Evolutionary conservation across 1,284 basidiomycete species (phyloP), one percentile per base, ranked within the genome.

Genomic region (Kwoniella shivajii): DNA sequence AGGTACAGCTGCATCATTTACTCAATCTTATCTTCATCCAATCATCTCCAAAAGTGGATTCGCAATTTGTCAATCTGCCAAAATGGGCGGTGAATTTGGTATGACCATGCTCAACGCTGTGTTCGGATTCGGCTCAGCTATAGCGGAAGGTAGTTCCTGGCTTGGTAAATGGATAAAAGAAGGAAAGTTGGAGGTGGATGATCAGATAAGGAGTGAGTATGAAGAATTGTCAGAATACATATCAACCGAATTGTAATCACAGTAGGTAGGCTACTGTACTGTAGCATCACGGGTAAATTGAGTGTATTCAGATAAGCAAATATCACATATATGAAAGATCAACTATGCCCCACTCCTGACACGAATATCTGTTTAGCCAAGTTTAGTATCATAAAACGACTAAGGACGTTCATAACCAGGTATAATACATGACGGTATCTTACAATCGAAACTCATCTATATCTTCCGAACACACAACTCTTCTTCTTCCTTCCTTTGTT

Each of bases 401-500:
- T n/a, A n/a, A n/a, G n/a, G n/a, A n/a, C n/a, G n/a, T n/a, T n/a
- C n/a, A n/a, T n/a, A n/a, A 42, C 22, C 22, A 34, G 5, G n/a
- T 37, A 38, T 20, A 38, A 30, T 49, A 46, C 44, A 46, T 46
- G 31, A 10, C 9, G 27, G 11, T 46, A 46, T 46, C 44, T 46
- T 34, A 46, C 44, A 46, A 46, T 24, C 5, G 26, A 13, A 4
- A 6, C 9, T 18, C 46, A 11, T 9, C 6, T 10, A 20, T 39
- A 39, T 39, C 37, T 39, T 39, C n/a, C 37, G 22, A 39, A 4
- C 11, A 6, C n/a, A 1, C 10, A n/a, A 9, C 37, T 39, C n/a
- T 20, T 47, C n/a, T 5, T 10, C 18, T 13, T 33, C 20, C 20
- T 47, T 33, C 31, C 30, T 6, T 48, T 22, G 20, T 10, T 31